phyloP scores from a whole-genome alignment of 2,329 filamentous ascomycete species.

The Xylaria arbuscula region DNA sequence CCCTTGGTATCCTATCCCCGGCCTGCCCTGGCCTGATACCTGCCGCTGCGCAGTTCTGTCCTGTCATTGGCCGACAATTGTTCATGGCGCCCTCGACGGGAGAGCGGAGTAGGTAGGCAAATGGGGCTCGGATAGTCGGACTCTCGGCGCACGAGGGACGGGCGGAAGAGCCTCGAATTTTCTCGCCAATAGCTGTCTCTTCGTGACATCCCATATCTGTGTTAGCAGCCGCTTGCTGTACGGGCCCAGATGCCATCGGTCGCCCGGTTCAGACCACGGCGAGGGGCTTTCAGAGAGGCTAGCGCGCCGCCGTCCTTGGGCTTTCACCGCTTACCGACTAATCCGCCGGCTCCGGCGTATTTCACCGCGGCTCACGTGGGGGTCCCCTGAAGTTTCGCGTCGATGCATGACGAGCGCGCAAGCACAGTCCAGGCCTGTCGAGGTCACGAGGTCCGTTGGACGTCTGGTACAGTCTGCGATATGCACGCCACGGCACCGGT shows the following conservation, averaged over 20 bases:
- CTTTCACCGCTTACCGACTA: slow-evolving; percentile 43
- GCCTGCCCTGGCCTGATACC: not conserved
- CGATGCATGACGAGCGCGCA: slow-evolving; percentile 8
- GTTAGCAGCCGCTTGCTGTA: not conserved
- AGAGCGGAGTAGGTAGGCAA: slow-evolving; percentile 22
- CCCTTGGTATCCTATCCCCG: slow-evolving; percentile 15
- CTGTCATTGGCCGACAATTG: slow-evolving; percentile 19
- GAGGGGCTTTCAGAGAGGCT: slow-evolving; percentile 2
- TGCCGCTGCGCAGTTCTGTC: not conserved
- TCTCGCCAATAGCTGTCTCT: not conserved
- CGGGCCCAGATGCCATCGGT: not conserved
- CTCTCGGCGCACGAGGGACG: slow-evolving; percentile 11
- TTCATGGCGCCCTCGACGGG: slow-evolving; percentile 25
- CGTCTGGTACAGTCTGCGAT: slow-evolving; percentile 42
- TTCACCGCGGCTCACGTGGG: slow-evolving; percentile 47
- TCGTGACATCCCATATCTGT: not conserved
- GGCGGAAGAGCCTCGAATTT: not conserved
- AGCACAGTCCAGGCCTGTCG: slow-evolving; percentile 24
- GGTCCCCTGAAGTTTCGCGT: slow-evolving; percentile 38
- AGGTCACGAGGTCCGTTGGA: slow-evolving; percentile 47
- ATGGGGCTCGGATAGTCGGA: slow-evolving; percentile 23
- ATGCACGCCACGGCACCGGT: slow-evolving; percentile 35
- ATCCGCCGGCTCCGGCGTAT: slow-evolving; percentile 44
- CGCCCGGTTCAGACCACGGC: slow-evolving; percentile 4
- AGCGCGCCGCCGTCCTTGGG: slow-evolving; percentile 19